Evolutionary conservation across 169 alveolate species (phyloP).

Genomic region (Plasmodium vivax): DNA sequence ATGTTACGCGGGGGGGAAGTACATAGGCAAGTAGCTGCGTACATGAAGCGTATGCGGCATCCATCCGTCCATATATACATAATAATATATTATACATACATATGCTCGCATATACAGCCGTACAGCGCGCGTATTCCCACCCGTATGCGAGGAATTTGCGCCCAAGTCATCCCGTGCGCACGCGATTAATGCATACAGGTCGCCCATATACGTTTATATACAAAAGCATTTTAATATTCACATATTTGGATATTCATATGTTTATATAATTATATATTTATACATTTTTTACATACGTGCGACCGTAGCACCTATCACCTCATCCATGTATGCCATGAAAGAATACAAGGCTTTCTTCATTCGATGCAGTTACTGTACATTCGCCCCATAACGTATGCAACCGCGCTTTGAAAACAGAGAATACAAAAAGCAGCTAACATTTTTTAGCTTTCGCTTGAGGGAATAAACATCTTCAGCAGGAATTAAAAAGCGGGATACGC

Average conservation of each 20-base stretch:
- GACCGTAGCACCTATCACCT: background rate
- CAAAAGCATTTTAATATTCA: background rate
- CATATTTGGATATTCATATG: background rate
- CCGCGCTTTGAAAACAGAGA: background rate
- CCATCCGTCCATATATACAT: too few relatives aligned
- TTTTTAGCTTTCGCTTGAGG: background rate
- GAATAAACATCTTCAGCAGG: background rate
- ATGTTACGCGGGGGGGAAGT: background rate
- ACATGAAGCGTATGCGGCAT: background rate
- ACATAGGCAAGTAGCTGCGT: background rate
- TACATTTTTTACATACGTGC: background rate
- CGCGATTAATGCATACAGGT: background rate
- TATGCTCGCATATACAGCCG: background rate
- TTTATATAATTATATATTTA: background rate
- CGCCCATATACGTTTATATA: background rate
- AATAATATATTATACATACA: background rate
- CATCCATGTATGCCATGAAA: background rate
- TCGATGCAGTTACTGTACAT: background rate
- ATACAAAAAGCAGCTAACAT: background rate
- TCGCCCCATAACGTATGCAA: background rate
- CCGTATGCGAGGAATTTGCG: background rate
- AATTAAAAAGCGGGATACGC: background rate
- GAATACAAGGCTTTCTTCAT: background rate
- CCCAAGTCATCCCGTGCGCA: background rate
- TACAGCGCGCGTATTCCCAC: background rate